Evolutionary conservation across 345 rosid genomes (phyloP).

Genomic region (Dimocarpus longan): DNA sequence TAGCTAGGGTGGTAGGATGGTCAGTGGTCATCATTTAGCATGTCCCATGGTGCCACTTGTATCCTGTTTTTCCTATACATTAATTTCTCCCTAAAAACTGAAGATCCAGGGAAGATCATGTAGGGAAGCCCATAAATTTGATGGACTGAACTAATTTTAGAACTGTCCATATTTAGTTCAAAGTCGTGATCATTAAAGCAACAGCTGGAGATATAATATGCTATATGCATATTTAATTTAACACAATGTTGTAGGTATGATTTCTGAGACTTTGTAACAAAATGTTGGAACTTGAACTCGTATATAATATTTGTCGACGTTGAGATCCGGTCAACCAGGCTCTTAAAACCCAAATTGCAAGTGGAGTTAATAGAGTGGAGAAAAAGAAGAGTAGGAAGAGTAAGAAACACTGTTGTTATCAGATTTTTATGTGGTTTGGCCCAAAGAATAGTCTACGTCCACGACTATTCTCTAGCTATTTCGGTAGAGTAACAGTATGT

Average conservation of each 20-base stretch:
- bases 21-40: background rate
- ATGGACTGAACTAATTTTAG: background rate
- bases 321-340: too few species aligned
- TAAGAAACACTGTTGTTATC: too few species aligned
- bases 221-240: too few species aligned
- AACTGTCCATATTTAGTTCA: background rate
- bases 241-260: background rate
- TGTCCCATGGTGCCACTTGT: background rate
- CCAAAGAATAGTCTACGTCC: too few species aligned
- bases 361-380: too few species aligned
- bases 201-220: background rate
- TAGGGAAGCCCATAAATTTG: background rate
- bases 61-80: background rate
- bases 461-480: too few species aligned
- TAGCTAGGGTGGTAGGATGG: background rate
- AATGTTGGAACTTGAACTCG: background rate
- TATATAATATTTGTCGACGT: too few species aligned
- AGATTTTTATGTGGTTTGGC: too few species aligned
- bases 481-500: too few species aligned
- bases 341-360: too few species aligned
- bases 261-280: background rate
- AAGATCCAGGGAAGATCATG: background rate
- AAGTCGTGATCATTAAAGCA: conserved; percentile 4
- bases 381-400: too few species aligned
- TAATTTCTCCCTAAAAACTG: background rate